phyloP scores from a whole-genome alignment of 257 asterid genomes.

The Nyctanthes arbortristis region DNA sequence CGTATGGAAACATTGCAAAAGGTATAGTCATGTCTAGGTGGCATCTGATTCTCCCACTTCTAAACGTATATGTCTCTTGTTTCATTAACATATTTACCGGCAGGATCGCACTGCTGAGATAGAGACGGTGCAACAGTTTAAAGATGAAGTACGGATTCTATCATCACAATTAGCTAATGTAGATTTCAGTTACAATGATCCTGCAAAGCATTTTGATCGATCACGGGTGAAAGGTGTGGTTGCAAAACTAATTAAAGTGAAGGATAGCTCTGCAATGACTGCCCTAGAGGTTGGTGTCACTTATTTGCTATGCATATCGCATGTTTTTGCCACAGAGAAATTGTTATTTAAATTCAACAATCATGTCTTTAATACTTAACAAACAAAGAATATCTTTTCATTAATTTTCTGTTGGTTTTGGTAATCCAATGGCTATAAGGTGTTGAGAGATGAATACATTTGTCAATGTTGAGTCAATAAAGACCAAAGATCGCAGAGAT shows the following conservation, averaged over 20 bases:
- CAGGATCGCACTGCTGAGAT: conserved; percentile 74
- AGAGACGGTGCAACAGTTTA: conserved; percentile 74
- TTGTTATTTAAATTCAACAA: not conserved
- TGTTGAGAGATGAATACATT: conserved; percentile 22
- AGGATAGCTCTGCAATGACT: conserved; percentile 75
- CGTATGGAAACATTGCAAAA: conserved; percentile 85
- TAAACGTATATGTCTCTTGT: conserved; percentile 13
- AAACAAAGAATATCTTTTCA: not conserved
- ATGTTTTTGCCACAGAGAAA: not conserved
- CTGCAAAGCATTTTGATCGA: conserved; percentile 75
- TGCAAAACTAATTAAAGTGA: conserved; percentile 89
- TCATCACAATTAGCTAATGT: conserved; percentile 78
- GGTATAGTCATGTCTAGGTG: conserved; percentile 38
- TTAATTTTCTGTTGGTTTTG: not conserved
- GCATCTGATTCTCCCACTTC: conserved; percentile 13
- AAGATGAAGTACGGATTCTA: conserved; percentile 66
- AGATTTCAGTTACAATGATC: conserved; percentile 74
- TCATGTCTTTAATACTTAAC: not conserved
- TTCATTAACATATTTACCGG: conserved; percentile 28
- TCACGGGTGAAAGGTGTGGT: conserved; percentile 96
- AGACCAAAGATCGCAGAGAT: not conserved
- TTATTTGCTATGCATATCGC: conserved; percentile 18
- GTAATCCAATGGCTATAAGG: conserved; percentile 10
- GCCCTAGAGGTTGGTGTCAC: conserved; percentile 77
- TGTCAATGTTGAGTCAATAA: not conserved